Evolutionary conservation across 139 green algal species (phyloP), one percentile per base, ranked within the genome.

Genomic region (Chlamydomonas schloesseri): DNA sequence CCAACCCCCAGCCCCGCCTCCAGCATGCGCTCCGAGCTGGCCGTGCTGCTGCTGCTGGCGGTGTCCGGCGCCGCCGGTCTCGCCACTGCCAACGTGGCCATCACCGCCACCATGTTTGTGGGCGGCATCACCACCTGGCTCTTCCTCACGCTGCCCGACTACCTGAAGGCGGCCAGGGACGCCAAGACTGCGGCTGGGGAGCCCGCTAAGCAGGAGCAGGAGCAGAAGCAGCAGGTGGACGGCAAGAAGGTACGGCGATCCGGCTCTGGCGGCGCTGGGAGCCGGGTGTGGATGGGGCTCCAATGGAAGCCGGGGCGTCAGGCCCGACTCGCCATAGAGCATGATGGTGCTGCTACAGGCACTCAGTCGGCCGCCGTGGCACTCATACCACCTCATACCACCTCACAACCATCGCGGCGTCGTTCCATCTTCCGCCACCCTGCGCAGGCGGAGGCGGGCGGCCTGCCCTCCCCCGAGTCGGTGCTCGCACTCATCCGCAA

Each of bases 401-500:
- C n/a, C n/a, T n/a, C n/a, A n/a, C n/a, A n/a, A n/a, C n/a, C n/a
- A n/a, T n/a, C n/a, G n/a, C n/a, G n/a, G n/a, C n/a, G n/a, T n/a
- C n/a, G n/a, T n/a, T n/a, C n/a, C n/a, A n/a, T n/a, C n/a, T n/a
- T n/a, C n/a, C n/a, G 42, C 8, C 42, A 8, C 42, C 42, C 42
- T 8, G 42, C 42, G 42, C 42, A 50, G 42, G 42, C 42, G 42
- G 50, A 15, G 9, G 73, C 50, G 5, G 33, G 33, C 3, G 21
- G 13, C 17, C 36, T 83, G 26, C 77, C 62, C 0, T 13, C 62
- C 0, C 77, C 77, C 3, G 62, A 73, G 11, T 37, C 60, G 11
- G 77, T 73, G 5, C 18, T 91, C 28, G 55, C 69, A 21, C 78
- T 91, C 21, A 82, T 91, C 0, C 73, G 83, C 36, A 21, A 0